These are phyloP conservation scores for Cicer yamashitae DNA, from an alignment of 306 rosid species.

Conservation along the genomic window DNA sequence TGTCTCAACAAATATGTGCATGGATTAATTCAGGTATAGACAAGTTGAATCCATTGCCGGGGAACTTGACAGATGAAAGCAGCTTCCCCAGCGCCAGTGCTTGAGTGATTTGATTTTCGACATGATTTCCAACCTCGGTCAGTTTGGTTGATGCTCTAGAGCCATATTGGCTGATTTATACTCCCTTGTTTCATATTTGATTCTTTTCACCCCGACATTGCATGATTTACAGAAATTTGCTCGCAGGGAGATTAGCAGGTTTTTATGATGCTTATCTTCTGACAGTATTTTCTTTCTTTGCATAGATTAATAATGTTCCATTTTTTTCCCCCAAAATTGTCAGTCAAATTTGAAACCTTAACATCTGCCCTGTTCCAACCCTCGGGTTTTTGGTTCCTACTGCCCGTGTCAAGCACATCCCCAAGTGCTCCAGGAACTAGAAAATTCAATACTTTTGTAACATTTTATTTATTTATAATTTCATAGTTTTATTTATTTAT, in stretches of 20 bases:
- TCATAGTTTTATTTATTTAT: too few relatives aligned
- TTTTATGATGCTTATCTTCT: slow-evolving; percentile 63
- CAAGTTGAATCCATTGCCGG: slow-evolving; percentile 1
- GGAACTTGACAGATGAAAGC: background rate
- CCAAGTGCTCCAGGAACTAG: background rate
- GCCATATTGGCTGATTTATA: slow-evolving; percentile 17
- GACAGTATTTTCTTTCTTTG: slow-evolving; percentile 51
- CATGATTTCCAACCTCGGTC: slow-evolving; percentile 21
- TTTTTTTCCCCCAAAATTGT: background rate
- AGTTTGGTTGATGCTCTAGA: slow-evolving; percentile 28
- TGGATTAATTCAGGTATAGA: slow-evolving; percentile 16
- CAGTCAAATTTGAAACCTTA: slow-evolving; percentile 3
- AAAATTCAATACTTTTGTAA: background rate
- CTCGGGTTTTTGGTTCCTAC: background rate
- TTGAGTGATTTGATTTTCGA: slow-evolving; percentile 19
- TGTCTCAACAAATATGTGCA: slow-evolving; percentile 7
- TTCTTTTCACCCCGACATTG: background rate
- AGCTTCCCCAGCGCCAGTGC: background rate
- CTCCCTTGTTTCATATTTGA: slow-evolving; percentile 26
- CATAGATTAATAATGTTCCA: slow-evolving; percentile 45
- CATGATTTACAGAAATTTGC: slow-evolving; percentile 37
- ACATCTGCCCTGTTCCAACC: background rate
- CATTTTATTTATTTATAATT: too few relatives aligned
- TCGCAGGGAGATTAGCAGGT: slow-evolving; percentile 55
- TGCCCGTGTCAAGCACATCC: background rate